Conservation (phyloP, 345 rosid species). For the Eucalyptus paniculata region DNA sequence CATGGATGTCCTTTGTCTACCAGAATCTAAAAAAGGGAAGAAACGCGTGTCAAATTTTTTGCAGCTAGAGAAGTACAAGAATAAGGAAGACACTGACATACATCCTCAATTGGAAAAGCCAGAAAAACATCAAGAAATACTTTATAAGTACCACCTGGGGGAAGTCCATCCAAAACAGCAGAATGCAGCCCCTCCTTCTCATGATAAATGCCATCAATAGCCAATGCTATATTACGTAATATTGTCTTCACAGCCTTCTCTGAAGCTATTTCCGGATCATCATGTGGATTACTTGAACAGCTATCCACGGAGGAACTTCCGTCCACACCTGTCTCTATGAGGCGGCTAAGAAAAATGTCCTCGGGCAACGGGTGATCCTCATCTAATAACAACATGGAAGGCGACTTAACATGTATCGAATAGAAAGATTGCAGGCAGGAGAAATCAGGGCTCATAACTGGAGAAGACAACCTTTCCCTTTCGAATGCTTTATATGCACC, state of each 20-base stretch:
- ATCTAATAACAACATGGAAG: conserved; percentile 19
- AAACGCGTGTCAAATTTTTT: not conserved
- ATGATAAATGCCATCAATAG: conserved; percentile 44
- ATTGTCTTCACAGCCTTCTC: conserved; percentile 25
- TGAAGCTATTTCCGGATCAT: conserved; percentile 11
- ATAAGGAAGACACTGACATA: not conserved
- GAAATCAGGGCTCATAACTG: not conserved
- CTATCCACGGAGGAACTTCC: conserved; percentile 50
- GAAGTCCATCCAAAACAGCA: conserved; percentile 29
- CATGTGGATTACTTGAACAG: conserved; percentile 33
- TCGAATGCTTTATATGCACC: conserved; percentile 24
- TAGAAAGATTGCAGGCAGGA: not conserved
- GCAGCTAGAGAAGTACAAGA: not conserved
- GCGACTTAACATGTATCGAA: not conserved
- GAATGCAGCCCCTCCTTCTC: conserved; percentile 50
- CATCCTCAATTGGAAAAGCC: not conserved
- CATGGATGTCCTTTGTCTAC: conserved; percentile 22
- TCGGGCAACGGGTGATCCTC: conserved; percentile 22
- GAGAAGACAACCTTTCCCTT: not conserved
- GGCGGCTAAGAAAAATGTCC: conserved; percentile 62
- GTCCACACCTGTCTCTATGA: conserved; percentile 79
- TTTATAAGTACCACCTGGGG: conserved; percentile 27
- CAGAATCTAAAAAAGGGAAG: conserved; percentile 34
- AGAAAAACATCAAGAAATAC: not conserved
- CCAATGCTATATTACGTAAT: conserved; percentile 34